phyloP scores from a whole-genome alignment of 257 asterid genomes.

The Echium plantagineum region DNA sequence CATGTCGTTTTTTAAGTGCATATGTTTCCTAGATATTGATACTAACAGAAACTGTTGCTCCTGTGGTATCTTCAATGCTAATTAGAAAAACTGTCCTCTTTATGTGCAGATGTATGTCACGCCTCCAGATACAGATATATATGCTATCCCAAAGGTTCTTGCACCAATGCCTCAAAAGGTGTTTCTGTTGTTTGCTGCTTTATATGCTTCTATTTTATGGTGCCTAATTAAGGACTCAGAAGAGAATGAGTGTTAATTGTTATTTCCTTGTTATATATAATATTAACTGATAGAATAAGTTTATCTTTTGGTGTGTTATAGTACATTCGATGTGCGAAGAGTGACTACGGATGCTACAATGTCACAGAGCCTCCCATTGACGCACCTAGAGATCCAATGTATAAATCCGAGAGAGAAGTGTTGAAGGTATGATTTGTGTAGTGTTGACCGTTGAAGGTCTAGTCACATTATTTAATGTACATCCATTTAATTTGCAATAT shows the following conservation, averaged over 20 bases:
- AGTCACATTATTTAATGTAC: background rate
- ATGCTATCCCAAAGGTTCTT: conserved; percentile 86
- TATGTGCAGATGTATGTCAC: conserved; percentile 79
- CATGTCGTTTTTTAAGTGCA: background rate
- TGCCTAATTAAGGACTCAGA: background rate
- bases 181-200: background rate
- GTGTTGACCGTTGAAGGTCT: background rate
- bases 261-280: background rate
- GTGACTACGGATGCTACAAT: conserved; percentile 82
- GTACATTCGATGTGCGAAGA: conserved; percentile 90
- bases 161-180: conserved; percentile 96
- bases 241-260: background rate
- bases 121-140: conserved; percentile 90
- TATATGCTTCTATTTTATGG: background rate
- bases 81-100: conserved; percentile 1
- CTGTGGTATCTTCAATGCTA: background rate
- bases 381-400: conserved; percentile 96
- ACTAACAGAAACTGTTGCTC: background rate
- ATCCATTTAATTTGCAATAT: background rate
- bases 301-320: conserved; percentile 18
- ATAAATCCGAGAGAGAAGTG: conserved; percentile 76
- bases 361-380: conserved; percentile 98
- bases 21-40: background rate
- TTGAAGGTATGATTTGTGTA: conserved; percentile 40
- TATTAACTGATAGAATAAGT: background rate